A percentile compares a stretch with the other conserved stretches of the same genome.
Evolutionary conservation across 2,329 filamentous ascomycete species (phyloP).

Genomic region (Annulohypoxylon truncatum): DNA sequence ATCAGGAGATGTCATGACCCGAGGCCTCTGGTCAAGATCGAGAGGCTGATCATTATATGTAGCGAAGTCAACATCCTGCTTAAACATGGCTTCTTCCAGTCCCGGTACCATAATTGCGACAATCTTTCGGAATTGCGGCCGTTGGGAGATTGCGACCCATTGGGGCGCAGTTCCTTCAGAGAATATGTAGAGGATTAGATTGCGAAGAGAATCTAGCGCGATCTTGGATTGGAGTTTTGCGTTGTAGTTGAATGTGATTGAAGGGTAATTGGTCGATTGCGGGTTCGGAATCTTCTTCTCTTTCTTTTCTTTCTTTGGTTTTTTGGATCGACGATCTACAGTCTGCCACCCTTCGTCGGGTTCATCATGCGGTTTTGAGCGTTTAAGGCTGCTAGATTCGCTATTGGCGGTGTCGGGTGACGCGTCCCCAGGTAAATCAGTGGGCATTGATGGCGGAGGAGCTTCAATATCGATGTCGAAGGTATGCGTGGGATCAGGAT

Average conservation of each 20-base stretch:
- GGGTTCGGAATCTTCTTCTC: slow-evolving; percentile 70
- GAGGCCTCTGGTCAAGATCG: slow-evolving; percentile 49
- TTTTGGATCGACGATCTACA: slow-evolving; percentile 58
- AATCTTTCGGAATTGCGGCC: slow-evolving; percentile 77
- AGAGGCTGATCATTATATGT: slow-evolving; percentile 56
- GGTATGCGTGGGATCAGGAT: slow-evolving; percentile 12
- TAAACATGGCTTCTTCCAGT: slow-evolving; percentile 90
- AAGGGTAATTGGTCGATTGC: slow-evolving; percentile 68
- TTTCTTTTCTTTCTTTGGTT: slow-evolving; percentile 69
- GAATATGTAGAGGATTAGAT: slow-evolving; percentile 73
- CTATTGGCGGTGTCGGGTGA: slow-evolving; percentile 37
- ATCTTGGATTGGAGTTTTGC: slow-evolving; percentile 71
- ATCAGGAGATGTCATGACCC: slow-evolving; percentile 62
- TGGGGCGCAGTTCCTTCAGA: slow-evolving; percentile 73
- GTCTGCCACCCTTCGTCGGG: slow-evolving; percentile 64
- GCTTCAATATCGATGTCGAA: slow-evolving; percentile 25
- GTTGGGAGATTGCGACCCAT: slow-evolving; percentile 72
- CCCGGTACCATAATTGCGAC: slow-evolving; percentile 94
- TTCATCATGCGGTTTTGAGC: slow-evolving; percentile 60
- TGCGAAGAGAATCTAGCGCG: slow-evolving; percentile 71
- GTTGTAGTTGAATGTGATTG: slow-evolving; percentile 67
- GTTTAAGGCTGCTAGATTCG: slow-evolving; percentile 58
- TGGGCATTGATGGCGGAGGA: slow-evolving; percentile 33
- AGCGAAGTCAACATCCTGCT: slow-evolving; percentile 65
- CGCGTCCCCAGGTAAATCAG: slow-evolving; percentile 31